phyloP scores from a whole-genome alignment of 139 green algal genomes.

The Monoraphidium neglectum region DNA sequence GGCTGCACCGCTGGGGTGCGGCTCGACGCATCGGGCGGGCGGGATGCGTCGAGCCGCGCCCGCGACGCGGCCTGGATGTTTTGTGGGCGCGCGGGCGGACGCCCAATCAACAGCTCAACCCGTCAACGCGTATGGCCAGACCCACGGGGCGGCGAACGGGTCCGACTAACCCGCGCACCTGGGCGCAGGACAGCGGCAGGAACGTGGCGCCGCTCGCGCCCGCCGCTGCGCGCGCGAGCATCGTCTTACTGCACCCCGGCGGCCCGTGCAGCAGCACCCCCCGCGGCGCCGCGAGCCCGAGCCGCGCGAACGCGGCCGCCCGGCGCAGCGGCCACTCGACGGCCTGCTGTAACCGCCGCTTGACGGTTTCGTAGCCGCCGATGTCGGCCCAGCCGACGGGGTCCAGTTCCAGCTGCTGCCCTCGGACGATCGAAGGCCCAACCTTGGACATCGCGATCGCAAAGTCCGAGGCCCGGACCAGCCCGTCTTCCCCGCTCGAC shows the following conservation, averaged over 20 bases:
- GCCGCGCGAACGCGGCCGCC: constrained; percentile 62
- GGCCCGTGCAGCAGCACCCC: constrained; percentile 89
- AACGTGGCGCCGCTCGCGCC: constrained; percentile 69
- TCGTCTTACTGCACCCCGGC: constrained; percentile 90
- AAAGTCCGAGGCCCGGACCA: constrained; percentile 51
- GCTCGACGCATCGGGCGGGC: too few relatives aligned
- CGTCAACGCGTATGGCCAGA: too few relatives aligned
- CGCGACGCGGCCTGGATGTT: too few relatives aligned
- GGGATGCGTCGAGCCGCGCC: too few relatives aligned
- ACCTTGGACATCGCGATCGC: constrained; percentile 54
- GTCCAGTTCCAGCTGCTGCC: constrained; percentile 53
- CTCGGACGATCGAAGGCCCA: constrained; percentile 64
- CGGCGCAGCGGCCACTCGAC: constrained; percentile 86
- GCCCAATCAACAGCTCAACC: too few relatives aligned
- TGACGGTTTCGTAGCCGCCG: constrained; percentile 76
- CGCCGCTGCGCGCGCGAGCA: constrained; percentile 77
- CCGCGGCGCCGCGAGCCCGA: constrained; percentile 69
- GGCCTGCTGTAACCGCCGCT: constrained; percentile 74
- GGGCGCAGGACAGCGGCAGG: constrained; percentile 68
- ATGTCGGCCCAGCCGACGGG: constrained; percentile 76
- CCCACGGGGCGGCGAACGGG: too few relatives aligned
- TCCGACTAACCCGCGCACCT: constrained; percentile 11
- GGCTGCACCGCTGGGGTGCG: too few relatives aligned
- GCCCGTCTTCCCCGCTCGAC: neutral
- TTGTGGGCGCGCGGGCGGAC: too few relatives aligned